Conservation (phyloP, 306 rosid genomes). For the Rosa chinensis region DNA sequence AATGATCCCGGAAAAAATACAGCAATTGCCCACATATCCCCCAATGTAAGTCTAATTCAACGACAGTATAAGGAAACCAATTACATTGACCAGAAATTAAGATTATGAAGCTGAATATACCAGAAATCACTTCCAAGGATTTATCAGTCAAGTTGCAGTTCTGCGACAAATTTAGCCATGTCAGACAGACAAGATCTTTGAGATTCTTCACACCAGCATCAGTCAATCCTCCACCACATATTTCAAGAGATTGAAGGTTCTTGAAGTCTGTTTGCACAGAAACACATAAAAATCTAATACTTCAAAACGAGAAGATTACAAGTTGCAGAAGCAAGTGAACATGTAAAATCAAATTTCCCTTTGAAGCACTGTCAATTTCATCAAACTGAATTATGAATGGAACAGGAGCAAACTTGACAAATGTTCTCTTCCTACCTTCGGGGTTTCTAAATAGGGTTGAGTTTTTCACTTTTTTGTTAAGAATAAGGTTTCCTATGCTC, state of each 20-base stretch:
- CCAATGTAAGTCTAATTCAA: not conserved
- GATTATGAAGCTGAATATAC: conserved; percentile 25
- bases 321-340: not conserved
- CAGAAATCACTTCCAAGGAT: conserved; percentile 65
- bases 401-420: not conserved
- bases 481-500: not conserved
- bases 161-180: conserved; percentile 63
- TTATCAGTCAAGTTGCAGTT: conserved; percentile 64
- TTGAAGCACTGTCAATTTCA: not conserved
- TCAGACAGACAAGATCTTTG: conserved; percentile 53
- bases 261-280: conserved; percentile 51
- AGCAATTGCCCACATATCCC: not conserved
- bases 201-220: conserved; percentile 71
- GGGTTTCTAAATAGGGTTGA: not conserved
- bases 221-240: conserved; percentile 74
- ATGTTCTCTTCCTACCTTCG: not conserved
- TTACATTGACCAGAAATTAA: conserved; percentile 1
- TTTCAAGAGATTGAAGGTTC: conserved; percentile 70
- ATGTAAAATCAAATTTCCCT: not conserved
- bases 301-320: not conserved
- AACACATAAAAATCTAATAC: not conserved
- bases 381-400: not conserved
- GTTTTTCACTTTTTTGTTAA: not conserved
- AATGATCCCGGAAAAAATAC: not conserved
- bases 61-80: not conserved